phyloP scores from a whole-genome alignment of 73 alveolate species.

The Paramecium caudatum region DNA sequence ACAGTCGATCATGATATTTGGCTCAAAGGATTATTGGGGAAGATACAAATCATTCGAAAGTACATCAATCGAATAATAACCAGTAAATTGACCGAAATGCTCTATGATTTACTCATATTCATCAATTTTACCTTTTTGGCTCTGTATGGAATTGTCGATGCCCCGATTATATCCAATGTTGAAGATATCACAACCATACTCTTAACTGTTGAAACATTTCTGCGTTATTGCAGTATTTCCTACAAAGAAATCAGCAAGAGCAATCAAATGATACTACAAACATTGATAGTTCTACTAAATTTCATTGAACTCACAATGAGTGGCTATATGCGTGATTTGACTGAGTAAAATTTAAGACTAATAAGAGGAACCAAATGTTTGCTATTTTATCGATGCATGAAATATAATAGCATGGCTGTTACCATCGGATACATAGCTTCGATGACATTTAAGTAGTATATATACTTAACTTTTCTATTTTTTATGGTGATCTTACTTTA shows the following conservation, averaged over 20 bases:
- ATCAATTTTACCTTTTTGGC: neutral
- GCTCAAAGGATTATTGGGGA: constrained; percentile 14
- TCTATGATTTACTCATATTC: neutral
- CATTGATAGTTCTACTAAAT: neutral
- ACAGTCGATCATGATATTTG: neutral
- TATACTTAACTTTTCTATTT: neutral
- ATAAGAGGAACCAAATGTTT: constrained; percentile 54
- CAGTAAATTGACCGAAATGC: neutral
- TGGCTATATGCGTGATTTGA: neutral
- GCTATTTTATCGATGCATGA: constrained; percentile 27
- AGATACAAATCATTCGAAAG: neutral
- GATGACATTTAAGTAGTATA: constrained; percentile 21
- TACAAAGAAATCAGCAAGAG: neutral
- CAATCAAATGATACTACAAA: neutral
- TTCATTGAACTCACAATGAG: constrained; percentile 31
- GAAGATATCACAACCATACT: constrained; percentile 18
- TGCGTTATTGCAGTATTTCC: neutral
- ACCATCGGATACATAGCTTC: constrained; percentile 45
- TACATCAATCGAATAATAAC: neutral
- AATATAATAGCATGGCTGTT: constrained; percentile 54
- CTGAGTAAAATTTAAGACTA: constrained; percentile 1
- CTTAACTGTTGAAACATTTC: neutral
- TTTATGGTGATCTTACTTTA: constrained; percentile 11
- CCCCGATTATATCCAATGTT: neutral
- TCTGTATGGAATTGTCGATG: constrained; percentile 12